Evolutionary conservation across 345 rosid species (phyloP).

Genomic region (Salix dunnii): DNA sequence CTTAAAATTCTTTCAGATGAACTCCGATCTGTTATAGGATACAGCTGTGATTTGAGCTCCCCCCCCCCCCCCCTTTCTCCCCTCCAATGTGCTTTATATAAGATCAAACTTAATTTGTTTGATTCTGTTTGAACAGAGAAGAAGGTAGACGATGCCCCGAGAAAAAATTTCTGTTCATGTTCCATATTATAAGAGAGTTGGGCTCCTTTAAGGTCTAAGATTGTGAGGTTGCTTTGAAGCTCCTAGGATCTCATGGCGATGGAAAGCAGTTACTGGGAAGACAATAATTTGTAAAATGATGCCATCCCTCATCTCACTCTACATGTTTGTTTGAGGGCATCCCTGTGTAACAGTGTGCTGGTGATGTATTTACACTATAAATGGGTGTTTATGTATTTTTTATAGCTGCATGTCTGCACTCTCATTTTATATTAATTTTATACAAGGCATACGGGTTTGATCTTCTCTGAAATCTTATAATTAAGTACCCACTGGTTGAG

Average conservation of each 20-base stretch:
- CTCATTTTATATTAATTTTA: constrained; percentile 10
- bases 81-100: not conserved
- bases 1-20: not conserved
- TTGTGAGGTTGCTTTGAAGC: constrained; percentile 8
- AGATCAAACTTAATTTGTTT: not conserved
- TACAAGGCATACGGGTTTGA: constrained; percentile 2
- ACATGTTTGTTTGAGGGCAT: constrained; percentile 25
- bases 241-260: constrained; percentile 15
- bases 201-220: constrained; percentile 14
- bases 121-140: constrained; percentile 51
- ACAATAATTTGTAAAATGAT: constrained; percentile 27
- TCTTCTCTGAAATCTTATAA: not conserved
- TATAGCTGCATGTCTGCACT: constrained; percentile 7
- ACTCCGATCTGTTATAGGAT: not conserved
- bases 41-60: not conserved
- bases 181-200: constrained; percentile 51
- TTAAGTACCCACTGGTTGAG: not conserved
- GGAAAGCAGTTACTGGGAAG: constrained; percentile 25
- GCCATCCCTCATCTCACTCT: constrained; percentile 23
- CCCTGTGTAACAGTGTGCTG: constrained; percentile 26
- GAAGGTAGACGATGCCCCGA: constrained; percentile 58
- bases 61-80: not conserved
- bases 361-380: constrained; percentile 31
- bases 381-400: constrained; percentile 30
- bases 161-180: constrained; percentile 58